Percentiles rank a stretch among this genome's conserved stretches.
phyloP scores from a whole-genome alignment of 352 stramenopile species.

The Phytophthora chlamydospora region DNA sequence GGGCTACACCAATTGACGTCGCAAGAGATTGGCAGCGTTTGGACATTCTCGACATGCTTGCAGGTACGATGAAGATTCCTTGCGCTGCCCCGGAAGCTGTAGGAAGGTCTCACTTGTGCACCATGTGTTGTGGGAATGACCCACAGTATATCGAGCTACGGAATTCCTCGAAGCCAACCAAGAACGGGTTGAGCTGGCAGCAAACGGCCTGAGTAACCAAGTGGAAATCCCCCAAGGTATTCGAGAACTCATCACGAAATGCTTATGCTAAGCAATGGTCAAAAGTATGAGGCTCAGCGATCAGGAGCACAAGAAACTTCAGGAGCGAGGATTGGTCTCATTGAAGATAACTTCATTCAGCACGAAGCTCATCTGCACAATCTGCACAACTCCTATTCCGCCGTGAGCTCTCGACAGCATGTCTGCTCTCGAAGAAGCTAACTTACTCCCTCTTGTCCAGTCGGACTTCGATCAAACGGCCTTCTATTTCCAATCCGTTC shows the following conservation, averaged over 20 bases:
- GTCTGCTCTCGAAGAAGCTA: constrained; percentile 2
- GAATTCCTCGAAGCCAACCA: constrained; percentile 24
- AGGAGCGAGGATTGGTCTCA: neutral
- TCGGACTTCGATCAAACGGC: constrained; percentile 70
- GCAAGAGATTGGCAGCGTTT: constrained; percentile 61
- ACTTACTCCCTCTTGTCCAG: constrained; percentile 59
- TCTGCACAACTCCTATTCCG: constrained; percentile 26
- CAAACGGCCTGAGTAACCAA: constrained; percentile 25
- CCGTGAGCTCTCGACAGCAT: constrained; percentile 6
- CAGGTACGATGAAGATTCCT: constrained; percentile 32
- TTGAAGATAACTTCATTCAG: constrained; percentile 25
- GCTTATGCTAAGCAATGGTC: constrained; percentile 31
- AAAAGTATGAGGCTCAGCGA: too few relatives aligned
- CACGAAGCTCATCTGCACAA: constrained; percentile 19
- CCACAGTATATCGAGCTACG: constrained; percentile 21
- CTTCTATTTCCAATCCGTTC: constrained; percentile 71
- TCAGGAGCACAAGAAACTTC: too few relatives aligned
- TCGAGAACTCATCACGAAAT: constrained; percentile 19
- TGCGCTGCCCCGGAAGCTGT: too few relatives aligned
- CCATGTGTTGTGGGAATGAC: neutral
- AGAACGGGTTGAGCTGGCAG: constrained; percentile 31
- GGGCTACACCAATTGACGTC: constrained; percentile 57
- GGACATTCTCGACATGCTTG: constrained; percentile 53
- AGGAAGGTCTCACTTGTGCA: neutral
- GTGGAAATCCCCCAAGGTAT: constrained; percentile 24